Evolutionary conservation across 495 filamentous ascomycete species (phyloP).

Genomic region (Aspergillus biplanus): DNA sequence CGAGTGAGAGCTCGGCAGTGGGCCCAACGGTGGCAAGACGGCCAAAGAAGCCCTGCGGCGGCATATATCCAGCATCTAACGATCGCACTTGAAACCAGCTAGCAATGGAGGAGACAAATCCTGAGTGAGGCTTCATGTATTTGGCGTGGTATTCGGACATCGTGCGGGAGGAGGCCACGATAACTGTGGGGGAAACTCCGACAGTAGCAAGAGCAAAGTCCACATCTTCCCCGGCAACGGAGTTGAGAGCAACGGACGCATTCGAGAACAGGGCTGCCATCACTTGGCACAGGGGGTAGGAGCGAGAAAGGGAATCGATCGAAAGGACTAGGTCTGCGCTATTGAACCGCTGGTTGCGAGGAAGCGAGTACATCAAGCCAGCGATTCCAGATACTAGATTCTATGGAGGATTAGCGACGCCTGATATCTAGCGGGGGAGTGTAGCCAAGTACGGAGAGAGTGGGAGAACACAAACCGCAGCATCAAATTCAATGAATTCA

Average conservation of each 20-base stretch:
- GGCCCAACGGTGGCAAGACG: slow-evolving; percentile 60
- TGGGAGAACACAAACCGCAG: slow-evolving; percentile 51
- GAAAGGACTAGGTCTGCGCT: slow-evolving; percentile 85
- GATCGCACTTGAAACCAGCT: slow-evolving; percentile 71
- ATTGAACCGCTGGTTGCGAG: slow-evolving; percentile 69
- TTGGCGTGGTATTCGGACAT: slow-evolving; percentile 67
- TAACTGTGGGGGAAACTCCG: slow-evolving; percentile 77
- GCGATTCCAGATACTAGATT: slow-evolving; percentile 82
- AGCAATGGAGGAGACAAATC: slow-evolving; percentile 57
- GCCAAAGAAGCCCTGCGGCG: slow-evolving; percentile 46
- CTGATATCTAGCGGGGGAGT: background rate
- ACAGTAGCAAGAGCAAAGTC: slow-evolving; percentile 73
- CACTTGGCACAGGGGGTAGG: slow-evolving; percentile 78
- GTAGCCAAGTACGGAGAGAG: background rate
- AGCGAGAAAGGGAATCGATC: slow-evolving; percentile 76
- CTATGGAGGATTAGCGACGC: slow-evolving; percentile 32
- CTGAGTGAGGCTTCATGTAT: slow-evolving; percentile 52
- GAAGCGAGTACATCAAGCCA: slow-evolving; percentile 74
- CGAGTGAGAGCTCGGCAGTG: slow-evolving; percentile 63
- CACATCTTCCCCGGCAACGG: slow-evolving; percentile 71
- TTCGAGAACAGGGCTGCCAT: slow-evolving; percentile 83
- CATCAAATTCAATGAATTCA: slow-evolving; percentile 75
- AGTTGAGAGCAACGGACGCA: slow-evolving; percentile 85
- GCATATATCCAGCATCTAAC: slow-evolving; percentile 71
- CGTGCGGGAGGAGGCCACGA: slow-evolving; percentile 77